phyloP scores from a whole-genome alignment of 768 basidiomycete genomes.

The Leccinum pellstonianum region DNA sequence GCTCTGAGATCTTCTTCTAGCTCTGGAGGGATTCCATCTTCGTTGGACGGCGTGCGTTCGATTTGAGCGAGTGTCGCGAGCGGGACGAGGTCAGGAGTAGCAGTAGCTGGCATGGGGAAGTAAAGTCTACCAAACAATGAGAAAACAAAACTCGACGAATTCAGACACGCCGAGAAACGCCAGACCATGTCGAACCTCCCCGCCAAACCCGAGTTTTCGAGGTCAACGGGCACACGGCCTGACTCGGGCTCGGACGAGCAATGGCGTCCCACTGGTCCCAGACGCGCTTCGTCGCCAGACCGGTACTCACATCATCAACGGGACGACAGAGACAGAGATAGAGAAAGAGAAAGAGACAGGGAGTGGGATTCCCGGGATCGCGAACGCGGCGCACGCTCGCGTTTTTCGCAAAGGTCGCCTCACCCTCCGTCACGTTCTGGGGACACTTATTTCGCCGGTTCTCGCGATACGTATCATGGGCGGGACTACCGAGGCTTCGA shows the following conservation, averaged over 20 bases:
- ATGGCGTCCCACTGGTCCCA: constrained; percentile 16
- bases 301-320: constrained; percentile 17
- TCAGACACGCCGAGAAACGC: not conserved
- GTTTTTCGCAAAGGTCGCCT: constrained; percentile 20
- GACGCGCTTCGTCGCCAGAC: constrained; percentile 25
- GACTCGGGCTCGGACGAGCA: constrained; percentile 25
- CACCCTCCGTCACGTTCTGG: constrained; percentile 8
- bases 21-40: constrained; percentile 77
- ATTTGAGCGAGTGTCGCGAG: constrained; percentile 82
- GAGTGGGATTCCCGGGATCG: constrained; percentile 18
- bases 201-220: constrained; percentile 32
- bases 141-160: not conserved
- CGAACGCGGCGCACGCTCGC: constrained; percentile 8
- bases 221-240: constrained; percentile 15
- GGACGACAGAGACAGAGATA: constrained; percentile 28
- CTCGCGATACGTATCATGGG: constrained; percentile 20
- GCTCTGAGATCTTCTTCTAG: constrained; percentile 88
- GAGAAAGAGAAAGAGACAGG: constrained; percentile 21
- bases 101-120: constrained; percentile 36
- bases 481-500: constrained; percentile 24
- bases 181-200: constrained; percentile 29
- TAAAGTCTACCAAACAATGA: constrained; percentile 26
- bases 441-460: constrained; percentile 16
- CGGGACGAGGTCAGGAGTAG: constrained; percentile 60
- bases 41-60: constrained; percentile 71